Evolutionary conservation across 805 yeast species (phyloP).

Genomic region (Saccharomyces cerevisiae): DNA sequence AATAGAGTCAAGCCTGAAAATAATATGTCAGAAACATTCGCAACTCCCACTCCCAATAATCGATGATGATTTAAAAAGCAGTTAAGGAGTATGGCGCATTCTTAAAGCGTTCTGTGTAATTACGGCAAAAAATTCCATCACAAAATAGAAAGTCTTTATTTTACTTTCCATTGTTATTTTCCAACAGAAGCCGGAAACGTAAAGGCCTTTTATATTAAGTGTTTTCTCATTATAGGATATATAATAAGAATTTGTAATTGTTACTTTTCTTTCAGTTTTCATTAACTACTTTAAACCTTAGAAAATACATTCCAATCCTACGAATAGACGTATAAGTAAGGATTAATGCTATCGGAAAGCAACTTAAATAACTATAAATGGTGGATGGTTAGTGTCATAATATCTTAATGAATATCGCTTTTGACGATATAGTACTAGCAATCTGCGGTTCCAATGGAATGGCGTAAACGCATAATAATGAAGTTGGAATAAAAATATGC

Average conservation of each 20-base stretch:
- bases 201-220: not conserved
- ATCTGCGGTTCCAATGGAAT: not conserved
- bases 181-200: not conserved
- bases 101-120: not conserved
- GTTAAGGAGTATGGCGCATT: not conserved
- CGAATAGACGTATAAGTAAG: too few relatives aligned
- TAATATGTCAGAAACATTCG: not conserved
- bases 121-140: not conserved
- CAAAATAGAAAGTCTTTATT: not conserved
- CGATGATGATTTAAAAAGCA: not conserved
- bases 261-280: not conserved
- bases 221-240: not conserved
- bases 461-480: not conserved
- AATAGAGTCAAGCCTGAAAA: not conserved
- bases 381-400: too few relatives aligned
- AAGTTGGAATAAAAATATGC: not conserved
- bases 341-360: too few relatives aligned
- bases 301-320: not conserved
- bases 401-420: not conserved
- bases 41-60: constrained; percentile 1
- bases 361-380: too few relatives aligned
- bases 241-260: not conserved
- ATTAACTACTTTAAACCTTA: not conserved
- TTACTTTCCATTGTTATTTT: not conserved
- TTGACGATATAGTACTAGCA: not conserved